Base-by-base conservation (phyloP, 164 flowering plant species). In the Akebia trifoliata region DNA sequence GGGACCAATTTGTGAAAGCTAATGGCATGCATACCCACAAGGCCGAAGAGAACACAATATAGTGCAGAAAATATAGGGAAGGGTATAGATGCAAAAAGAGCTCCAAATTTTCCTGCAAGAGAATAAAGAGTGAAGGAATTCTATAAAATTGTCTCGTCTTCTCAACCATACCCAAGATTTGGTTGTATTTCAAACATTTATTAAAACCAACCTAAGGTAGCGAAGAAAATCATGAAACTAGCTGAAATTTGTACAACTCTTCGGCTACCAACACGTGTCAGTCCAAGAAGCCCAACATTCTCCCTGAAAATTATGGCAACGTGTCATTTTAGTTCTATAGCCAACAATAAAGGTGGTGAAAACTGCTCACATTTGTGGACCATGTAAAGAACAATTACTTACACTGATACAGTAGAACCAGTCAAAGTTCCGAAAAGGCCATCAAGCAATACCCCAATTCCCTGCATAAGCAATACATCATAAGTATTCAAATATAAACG, bases 191-290 rank as follows among this genome's bases (percentile, higher is more conserved):
- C 21, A 12, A 12, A 20, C 2, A 25, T 48, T 63, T 26, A 12
- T 57, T 56, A 4, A 15, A 54, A 69, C 75, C 25, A 49, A 90
- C 99, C 99, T 76, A 94, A 74, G 43, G 68, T 78, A 21, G 99
- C 76, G 75, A 94, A 90, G 70, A 94, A 88, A 39, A 94, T 88
- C 99, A 94, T 94, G 75, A 94, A 94, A 49, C 83, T 96, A 49
- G 99, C 93, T 62, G 99, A 90, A 43, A 94, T 76, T 68, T 94
- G 94, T 56, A 94, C 95, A 40, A 94, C 99, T 72, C 99, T 81
- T 15, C 99, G 91, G 63, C 99, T 94, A 50, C 99, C 97, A 60
- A 94, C 99, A 51, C 96, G 81, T 40, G 95, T 90, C 24, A 90
- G 77, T 58, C 97, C 99, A 56, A 94, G 96, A 20, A 94, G 90